These are phyloP conservation scores for Tolypocladium paradoxum DNA, from an alignment of 2,329 filamentous ascomycete genomes.

Conservation along the genomic window DNA sequence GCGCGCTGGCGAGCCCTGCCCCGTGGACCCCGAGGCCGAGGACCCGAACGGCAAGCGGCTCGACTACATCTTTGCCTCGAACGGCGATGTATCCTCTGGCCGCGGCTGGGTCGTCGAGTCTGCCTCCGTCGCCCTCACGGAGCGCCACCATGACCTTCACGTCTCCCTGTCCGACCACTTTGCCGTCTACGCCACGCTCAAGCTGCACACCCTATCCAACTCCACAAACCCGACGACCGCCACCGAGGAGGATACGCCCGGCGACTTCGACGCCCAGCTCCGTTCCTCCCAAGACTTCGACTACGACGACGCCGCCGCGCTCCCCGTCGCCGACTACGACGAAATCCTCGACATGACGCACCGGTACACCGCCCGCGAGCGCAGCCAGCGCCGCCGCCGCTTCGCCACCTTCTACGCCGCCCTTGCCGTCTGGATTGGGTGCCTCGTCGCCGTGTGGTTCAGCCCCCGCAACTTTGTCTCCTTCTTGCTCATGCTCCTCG, in stretches of 20 bases:
- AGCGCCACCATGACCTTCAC: constrained; percentile 66
- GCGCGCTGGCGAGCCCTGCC: constrained; percentile 43
- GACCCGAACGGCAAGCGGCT: constrained; percentile 76
- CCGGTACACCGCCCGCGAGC: constrained; percentile 60
- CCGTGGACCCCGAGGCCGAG: constrained; percentile 50
- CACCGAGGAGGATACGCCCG: constrained; percentile 9
- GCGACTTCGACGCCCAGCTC: constrained; percentile 21
- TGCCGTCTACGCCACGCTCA: constrained; percentile 71
- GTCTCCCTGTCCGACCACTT: constrained; percentile 95
- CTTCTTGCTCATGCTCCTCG: constrained; percentile 71
- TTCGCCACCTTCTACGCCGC: constrained; percentile 62
- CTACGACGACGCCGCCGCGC: constrained; percentile 7
- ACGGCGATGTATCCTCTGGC: constrained; percentile 26
- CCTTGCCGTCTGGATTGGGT: constrained; percentile 57
- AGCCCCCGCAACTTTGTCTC: constrained; percentile 63
- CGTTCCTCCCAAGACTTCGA: constrained; percentile 9
- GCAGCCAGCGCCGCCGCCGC: constrained; percentile 59
- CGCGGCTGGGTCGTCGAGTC: constrained; percentile 57
- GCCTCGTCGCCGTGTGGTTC: constrained; percentile 80
- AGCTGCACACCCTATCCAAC: constrained; percentile 28
- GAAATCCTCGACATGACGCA: constrained; percentile 62
- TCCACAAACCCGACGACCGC: constrained; percentile 6
- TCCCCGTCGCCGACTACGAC: constrained; percentile 32
- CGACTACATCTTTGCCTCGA: constrained; percentile 85
- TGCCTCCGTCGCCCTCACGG: constrained; percentile 66